Conservation (phyloP, 106 monocot species). For the Gastrodia elata region DNA sequence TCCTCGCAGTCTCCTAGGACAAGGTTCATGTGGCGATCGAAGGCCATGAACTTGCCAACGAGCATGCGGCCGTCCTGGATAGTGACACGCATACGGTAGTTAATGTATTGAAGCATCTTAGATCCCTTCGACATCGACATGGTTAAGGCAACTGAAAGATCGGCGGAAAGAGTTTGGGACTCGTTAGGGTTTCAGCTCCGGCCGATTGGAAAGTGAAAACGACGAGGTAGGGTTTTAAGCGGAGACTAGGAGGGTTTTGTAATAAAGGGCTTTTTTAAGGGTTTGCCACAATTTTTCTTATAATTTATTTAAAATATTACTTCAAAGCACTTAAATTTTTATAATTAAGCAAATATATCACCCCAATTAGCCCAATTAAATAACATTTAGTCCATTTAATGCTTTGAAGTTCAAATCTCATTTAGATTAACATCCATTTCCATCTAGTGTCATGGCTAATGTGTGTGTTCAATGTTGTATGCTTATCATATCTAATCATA, state of each 20-base stretch:
- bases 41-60: constrained; percentile 99
- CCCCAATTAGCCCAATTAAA: no score
- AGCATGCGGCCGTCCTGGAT: constrained; percentile 95
- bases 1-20: constrained; percentile 99
- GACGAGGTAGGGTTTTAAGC: background rate
- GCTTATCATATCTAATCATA: no score
- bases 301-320: no score
- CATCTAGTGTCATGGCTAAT: no score
- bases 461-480: no score
- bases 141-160: background rate
- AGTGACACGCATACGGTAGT: constrained; percentile 98
- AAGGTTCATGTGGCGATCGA: constrained; percentile 99
- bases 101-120: constrained; percentile 98
- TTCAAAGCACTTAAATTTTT: no score
- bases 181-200: background rate
- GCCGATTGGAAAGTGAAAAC: background rate
- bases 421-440: no score
- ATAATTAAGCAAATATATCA: no score
- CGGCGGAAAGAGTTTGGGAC: background rate
- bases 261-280: background rate
- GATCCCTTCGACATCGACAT: constrained; percentile 99
- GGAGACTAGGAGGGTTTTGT: background rate
- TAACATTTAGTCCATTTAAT: no score
- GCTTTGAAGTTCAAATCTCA: no score
- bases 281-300: no score